Percentiles rank a stretch among this genome's conserved stretches.
Evolutionary conservation across 495 filamentous ascomycete genomes (phyloP).

Genomic region (Diplogelasinospora grovesii): DNA sequence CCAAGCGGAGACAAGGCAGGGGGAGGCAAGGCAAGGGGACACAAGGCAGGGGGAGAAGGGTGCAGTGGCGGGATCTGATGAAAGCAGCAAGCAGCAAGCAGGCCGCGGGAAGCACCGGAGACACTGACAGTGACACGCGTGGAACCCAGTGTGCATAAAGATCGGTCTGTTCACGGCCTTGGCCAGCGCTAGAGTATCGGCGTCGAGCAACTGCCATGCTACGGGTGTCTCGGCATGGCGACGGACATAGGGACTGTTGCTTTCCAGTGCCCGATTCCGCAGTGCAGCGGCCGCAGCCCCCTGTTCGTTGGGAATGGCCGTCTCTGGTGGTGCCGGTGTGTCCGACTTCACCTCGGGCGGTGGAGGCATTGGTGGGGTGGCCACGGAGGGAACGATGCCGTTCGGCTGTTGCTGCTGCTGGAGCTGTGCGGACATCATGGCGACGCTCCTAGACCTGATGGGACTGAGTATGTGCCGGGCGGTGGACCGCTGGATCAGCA

Average conservation of each 20-base stretch:
- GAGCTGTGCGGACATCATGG: slow-evolving; percentile 23
- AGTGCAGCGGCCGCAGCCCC: slow-evolving; percentile 25
- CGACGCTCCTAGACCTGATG: neutral
- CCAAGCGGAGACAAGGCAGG: no score
- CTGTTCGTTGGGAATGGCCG: neutral
- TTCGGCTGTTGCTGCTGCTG: slow-evolving; percentile 16
- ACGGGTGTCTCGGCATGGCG: slow-evolving; percentile 79
- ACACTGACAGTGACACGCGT: slow-evolving; percentile 88
- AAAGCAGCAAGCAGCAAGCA: neutral
- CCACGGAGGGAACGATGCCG: no score
- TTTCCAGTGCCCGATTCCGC: slow-evolving; percentile 64
- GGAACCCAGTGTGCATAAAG: slow-evolving; percentile 93
- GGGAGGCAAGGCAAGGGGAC: neutral
- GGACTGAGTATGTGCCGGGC: no score
- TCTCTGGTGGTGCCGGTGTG: no score
- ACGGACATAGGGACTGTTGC: slow-evolving; percentile 78
- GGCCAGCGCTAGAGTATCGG: slow-evolving; percentile 69
- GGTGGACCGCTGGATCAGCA: no score
- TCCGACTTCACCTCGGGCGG: no score
- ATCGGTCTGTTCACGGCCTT: slow-evolving; percentile 75
- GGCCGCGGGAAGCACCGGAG: no score
- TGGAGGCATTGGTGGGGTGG: no score
- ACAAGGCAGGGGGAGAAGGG: no score
- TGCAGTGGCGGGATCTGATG: no score
- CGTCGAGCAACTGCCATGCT: slow-evolving; percentile 86